These are phyloP conservation scores for Talaromyces sp. DNA, from an alignment of 2,329 filamentous ascomycete species.

Conservation along the genomic window DNA sequence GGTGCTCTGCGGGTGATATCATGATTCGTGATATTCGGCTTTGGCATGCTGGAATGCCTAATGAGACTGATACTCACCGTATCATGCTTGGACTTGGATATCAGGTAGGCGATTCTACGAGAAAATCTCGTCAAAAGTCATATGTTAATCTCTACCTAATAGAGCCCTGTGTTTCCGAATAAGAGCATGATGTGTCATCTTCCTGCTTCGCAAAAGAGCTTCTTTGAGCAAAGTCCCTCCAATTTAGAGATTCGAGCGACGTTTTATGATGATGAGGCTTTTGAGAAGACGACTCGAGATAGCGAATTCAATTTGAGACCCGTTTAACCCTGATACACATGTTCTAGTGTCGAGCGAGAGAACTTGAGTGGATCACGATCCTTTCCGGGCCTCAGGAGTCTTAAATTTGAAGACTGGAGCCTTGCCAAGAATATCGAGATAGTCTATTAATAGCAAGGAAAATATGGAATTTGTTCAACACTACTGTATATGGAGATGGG, in stretches of 20 bases:
- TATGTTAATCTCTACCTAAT: too few relatives aligned
- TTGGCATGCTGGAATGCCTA: constrained; percentile 68
- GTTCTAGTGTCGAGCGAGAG: too few relatives aligned
- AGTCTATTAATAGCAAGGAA: too few relatives aligned
- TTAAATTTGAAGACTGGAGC: too few relatives aligned
- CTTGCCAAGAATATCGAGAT: too few relatives aligned
- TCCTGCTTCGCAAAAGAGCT: neutral
- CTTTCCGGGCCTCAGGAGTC: too few relatives aligned
- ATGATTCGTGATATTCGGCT: constrained; percentile 62
- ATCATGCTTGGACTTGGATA: constrained; percentile 53
- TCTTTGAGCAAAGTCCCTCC: neutral
- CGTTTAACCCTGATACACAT: neutral
- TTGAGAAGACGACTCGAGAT: neutral
- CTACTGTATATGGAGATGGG: too few relatives aligned
- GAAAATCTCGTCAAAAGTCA: too few relatives aligned
- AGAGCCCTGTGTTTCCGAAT: constrained; percentile 1
- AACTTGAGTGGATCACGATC: too few relatives aligned
- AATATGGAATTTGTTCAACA: too few relatives aligned
- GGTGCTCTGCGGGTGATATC: constrained; percentile 58
- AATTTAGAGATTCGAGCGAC: neutral
- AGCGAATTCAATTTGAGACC: neutral
- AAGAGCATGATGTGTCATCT: constrained; percentile 3
- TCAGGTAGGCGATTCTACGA: neutral
- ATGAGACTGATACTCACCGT: constrained; percentile 52
- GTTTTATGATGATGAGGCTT: neutral